These are phyloP conservation scores for Atkinsonella texensis DNA, from an alignment of 2,329 filamentous ascomycete genomes.

Conservation along the genomic window DNA sequence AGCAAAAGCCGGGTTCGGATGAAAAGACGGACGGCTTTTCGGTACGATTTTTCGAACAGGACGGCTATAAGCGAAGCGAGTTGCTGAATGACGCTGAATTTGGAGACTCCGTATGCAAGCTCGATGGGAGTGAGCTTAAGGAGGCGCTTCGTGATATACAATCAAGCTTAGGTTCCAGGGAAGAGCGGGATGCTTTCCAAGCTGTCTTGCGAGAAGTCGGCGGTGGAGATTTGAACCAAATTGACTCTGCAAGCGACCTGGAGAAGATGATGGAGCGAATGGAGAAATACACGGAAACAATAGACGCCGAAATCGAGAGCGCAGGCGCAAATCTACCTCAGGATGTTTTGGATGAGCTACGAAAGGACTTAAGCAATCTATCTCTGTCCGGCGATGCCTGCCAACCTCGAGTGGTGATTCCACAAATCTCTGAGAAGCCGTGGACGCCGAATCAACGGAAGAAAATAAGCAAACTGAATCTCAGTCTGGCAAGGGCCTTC, in stretches of 20 bases:
- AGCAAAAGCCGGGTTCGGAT: slow-evolving; percentile 10
- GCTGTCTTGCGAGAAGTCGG: slow-evolving; percentile 24
- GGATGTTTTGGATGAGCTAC: slow-evolving; percentile 21
- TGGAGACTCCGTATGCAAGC: slow-evolving; percentile 22
- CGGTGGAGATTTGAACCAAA: slow-evolving; percentile 16
- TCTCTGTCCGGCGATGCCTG: slow-evolving; percentile 11
- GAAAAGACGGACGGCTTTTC: slow-evolving; percentile 14
- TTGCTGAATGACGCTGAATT: slow-evolving; percentile 29
- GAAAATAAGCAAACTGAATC: slow-evolving; percentile 26
- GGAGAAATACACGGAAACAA: slow-evolving; percentile 22
- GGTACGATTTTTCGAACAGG: slow-evolving; percentile 38
- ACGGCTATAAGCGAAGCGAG: slow-evolving; percentile 23
- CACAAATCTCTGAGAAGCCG: slow-evolving; percentile 24
- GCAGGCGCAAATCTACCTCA: slow-evolving; percentile 19
- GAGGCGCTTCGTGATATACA: slow-evolving; percentile 27
- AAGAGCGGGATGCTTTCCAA: slow-evolving; percentile 22
- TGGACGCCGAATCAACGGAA: slow-evolving; percentile 27
- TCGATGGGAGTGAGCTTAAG: slow-evolving; percentile 24
- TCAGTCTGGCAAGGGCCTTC: slow-evolving; percentile 16
- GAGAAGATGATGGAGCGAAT: slow-evolving; percentile 23
- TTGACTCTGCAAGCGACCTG: slow-evolving; percentile 21
- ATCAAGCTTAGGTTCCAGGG: slow-evolving; percentile 21
- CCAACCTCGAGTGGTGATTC: slow-evolving; percentile 13
- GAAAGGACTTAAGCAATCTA: slow-evolving; percentile 16
- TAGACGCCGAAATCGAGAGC: slow-evolving; percentile 23